These are phyloP conservation scores for Metschnikowia drakensbergensis DNA, from an alignment of 805 yeast species.

Conservation along the genomic window DNA sequence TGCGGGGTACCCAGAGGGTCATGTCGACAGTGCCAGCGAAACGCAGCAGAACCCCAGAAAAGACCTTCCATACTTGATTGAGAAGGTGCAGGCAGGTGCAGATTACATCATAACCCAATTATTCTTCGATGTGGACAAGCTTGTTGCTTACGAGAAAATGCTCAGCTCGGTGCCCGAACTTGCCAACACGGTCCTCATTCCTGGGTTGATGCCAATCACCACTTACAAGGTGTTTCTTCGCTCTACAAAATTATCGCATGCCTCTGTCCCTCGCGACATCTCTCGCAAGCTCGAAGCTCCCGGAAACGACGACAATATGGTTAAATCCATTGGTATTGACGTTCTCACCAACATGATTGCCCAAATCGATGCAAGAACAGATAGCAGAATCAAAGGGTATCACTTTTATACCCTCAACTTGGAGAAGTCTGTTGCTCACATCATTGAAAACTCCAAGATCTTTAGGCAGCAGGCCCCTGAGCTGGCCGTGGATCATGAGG, in stretches of 20 bases:
- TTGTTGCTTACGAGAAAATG: constrained; percentile 56
- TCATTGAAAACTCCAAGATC: constrained; percentile 54
- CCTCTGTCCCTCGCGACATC: constrained; percentile 64
- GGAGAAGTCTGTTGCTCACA: constrained; percentile 87
- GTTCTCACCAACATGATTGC: constrained; percentile 61
- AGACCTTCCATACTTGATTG: constrained; percentile 77
- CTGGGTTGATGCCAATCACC: constrained; percentile 90
- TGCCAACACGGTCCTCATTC: constrained; percentile 57
- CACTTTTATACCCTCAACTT: constrained; percentile 91
- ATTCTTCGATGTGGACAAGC: constrained; percentile 82
- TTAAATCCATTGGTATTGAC: constrained; percentile 79
- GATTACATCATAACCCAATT: constrained; percentile 89
- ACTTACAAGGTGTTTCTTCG: constrained; percentile 78
- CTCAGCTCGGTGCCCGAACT: constrained; percentile 43
- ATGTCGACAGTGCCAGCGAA: constrained; percentile 77
- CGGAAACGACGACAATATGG: constrained; percentile 67
- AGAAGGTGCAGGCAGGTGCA: constrained; percentile 91
- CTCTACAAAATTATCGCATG: constrained; percentile 86
- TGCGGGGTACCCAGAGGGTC: constrained; percentile 98
- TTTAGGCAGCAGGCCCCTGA: not conserved
- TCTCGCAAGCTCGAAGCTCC: constrained; percentile 52
- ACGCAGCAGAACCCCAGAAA: constrained; percentile 58
- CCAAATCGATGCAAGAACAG: constrained; percentile 49
- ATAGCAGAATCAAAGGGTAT: constrained; percentile 67
- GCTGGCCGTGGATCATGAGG: constrained; percentile 24